Evolutionary conservation across 2,329 filamentous ascomycete species (phyloP), one percentile per base, ranked within the genome.

Genomic region (Neoscytalidium dimidiatum): DNA sequence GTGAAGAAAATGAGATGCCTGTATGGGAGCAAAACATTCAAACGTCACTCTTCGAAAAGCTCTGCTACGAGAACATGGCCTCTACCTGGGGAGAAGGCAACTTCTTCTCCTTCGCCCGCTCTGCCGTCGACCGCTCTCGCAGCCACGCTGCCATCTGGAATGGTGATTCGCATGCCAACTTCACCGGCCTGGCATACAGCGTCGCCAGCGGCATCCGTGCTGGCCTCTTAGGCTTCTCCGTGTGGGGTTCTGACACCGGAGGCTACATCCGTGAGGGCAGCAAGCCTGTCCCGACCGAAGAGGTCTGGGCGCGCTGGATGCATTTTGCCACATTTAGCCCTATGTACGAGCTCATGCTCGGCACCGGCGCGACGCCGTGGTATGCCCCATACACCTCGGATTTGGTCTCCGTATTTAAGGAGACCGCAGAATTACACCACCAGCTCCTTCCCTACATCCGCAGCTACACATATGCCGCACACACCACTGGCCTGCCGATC

Each of bases 281-380:
- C 0, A 4, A 14, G 4, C 66, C 67, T 13, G 67, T 67, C 9
- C 74, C 75, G 3, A 70, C 67, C 2, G 73, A 74, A 31, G 75
- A 77, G 64, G 67, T 77, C 8, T 77, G 74, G 74, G 74, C 74
- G 14, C 62, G 75, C 14, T 77, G 75, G 78, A 80, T 80, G 78
- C 75, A 76, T 71, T 77, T 80, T 65, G 71, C 70, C n/a, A 68
- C 74, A 3, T 78, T 74, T 62, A 70, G 68, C n/a, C 75, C 75
- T 8, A 72, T 74, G 33, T 78, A 76, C 65, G 74, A 76, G 67
- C 68, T 77, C 49, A 75, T 77, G 73, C 66, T 78, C 14, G 75
- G 74, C 3, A 74, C 75, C 7, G 70, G 70, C 44, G 74, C 76
- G 65, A 76, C 74, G 14, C 76, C 76, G 8, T 78, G 74, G 73